Evolutionary conservation across 768 basidiomycete species (phyloP).

Genomic region (Kwoniella sp.): DNA sequence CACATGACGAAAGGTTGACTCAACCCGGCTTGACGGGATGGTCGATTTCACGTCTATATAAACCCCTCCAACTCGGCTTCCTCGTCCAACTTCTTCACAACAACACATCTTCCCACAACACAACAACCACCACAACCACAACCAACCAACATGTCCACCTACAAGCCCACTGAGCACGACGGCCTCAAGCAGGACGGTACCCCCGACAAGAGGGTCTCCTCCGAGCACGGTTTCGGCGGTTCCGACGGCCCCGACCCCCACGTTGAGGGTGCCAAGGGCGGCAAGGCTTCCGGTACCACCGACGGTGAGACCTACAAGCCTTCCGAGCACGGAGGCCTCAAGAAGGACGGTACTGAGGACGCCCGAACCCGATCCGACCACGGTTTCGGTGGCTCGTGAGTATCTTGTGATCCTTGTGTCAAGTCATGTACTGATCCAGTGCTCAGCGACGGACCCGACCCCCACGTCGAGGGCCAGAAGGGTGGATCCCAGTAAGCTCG

Average conservation of each 20-base stretch:
- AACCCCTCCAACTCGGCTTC: constrained; percentile 1
- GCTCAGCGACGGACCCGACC: constrained; percentile 44
- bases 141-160: constrained; percentile 45
- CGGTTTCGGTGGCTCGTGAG: constrained; percentile 50
- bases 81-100: constrained; percentile 6
- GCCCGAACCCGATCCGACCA: constrained; percentile 47
- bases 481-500: constrained; percentile 40
- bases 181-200: constrained; percentile 49
- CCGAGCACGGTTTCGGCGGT: constrained; percentile 51
- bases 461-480: constrained; percentile 45
- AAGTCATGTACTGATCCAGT: background rate
- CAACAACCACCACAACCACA: constrained; percentile 14
- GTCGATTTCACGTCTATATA: constrained; percentile 11
- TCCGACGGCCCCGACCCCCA: constrained; percentile 49
- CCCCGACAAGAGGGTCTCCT: constrained; percentile 50
- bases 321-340: constrained; percentile 49
- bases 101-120: constrained; percentile 1
- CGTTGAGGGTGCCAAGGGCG: constrained; percentile 49
- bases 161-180: constrained; percentile 52
- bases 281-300: constrained; percentile 14
- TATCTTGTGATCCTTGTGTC: background rate
- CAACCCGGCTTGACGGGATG: background rate
- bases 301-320: constrained; percentile 44
- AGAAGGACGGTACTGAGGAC: constrained; percentile 47
- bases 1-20: constrained; percentile 5